Evolutionary conservation across 2,329 filamentous ascomycete genomes (phyloP).

Genomic region (Stachybotrys chartarum): DNA sequence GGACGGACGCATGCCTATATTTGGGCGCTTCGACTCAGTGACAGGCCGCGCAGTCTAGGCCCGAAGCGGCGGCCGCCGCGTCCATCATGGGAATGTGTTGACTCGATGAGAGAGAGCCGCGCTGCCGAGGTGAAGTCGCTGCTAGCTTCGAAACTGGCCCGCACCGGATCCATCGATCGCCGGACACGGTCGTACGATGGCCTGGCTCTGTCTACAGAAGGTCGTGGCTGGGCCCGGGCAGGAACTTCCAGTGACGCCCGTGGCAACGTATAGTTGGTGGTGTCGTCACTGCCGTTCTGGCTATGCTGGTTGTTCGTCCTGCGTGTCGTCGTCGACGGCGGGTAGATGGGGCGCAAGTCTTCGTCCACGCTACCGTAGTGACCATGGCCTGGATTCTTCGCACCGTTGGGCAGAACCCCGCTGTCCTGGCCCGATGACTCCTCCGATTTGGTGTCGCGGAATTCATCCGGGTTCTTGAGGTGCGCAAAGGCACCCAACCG

Average conservation of each 20-base stretch:
- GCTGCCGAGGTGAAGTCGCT: constrained; percentile 89
- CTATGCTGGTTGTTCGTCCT: constrained; percentile 74
- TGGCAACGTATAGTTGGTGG: constrained; percentile 76
- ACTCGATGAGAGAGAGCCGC: constrained; percentile 77
- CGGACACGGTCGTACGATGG: constrained; percentile 86
- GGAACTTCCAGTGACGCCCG: constrained; percentile 52
- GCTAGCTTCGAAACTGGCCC: constrained; percentile 78
- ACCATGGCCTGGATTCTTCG: constrained; percentile 47
- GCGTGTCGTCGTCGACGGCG: constrained; percentile 76
- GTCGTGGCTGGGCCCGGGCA: constrained; percentile 27
- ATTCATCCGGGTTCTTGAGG: constrained; percentile 35
- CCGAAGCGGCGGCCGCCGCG: constrained; percentile 18
- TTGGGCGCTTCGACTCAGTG: constrained; percentile 33
- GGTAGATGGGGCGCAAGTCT: constrained; percentile 87
- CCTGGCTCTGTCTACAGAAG: constrained; percentile 60
- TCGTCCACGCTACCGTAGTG: constrained; percentile 67
- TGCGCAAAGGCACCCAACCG: constrained; percentile 75
- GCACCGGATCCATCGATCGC: constrained; percentile 77
- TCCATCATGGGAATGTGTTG: constrained; percentile 43
- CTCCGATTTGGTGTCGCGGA: constrained; percentile 15
- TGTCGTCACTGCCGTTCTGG: constrained; percentile 90
- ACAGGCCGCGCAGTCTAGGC: constrained; percentile 34
- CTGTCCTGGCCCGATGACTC: constrained; percentile 31
- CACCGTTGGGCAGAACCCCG: constrained; percentile 16
- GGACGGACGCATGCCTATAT: constrained; percentile 14